These are phyloP conservation scores for Nemania abortiva DNA, from an alignment of 2,329 filamentous ascomycete genomes.

Conservation along the genomic window DNA sequence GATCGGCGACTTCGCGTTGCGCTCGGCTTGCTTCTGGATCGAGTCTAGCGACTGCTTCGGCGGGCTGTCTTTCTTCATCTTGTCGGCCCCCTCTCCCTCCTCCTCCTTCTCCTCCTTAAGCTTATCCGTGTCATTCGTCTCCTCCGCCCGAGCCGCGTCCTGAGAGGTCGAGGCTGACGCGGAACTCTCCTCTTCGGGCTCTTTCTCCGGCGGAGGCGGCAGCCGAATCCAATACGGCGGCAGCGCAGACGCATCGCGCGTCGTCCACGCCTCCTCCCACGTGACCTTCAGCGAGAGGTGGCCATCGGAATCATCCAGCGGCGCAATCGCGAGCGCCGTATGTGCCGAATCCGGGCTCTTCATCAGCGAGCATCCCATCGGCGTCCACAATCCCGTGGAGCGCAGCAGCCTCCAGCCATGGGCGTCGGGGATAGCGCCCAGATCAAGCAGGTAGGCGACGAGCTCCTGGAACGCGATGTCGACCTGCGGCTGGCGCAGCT, in stretches of 20 bases:
- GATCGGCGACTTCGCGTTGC: constrained; percentile 51
- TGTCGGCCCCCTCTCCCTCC: constrained; percentile 20
- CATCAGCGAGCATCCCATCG: constrained; percentile 68
- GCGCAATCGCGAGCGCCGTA: constrained; percentile 65
- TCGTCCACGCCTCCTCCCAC: constrained; percentile 69
- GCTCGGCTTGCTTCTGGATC: constrained; percentile 49
- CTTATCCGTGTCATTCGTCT: constrained; percentile 16
- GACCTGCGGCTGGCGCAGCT: constrained; percentile 65
- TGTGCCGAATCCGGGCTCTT: constrained; percentile 63
- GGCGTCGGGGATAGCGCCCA: constrained; percentile 70
- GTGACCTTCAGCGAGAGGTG: constrained; percentile 67
- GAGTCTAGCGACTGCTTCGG: constrained; percentile 54
- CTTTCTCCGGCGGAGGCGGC: constrained; percentile 54
- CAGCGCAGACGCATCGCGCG: constrained; percentile 62
- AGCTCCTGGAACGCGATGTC: constrained; percentile 69
- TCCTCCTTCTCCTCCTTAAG: background rate
- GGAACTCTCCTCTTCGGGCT: constrained; percentile 17
- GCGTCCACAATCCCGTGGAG: constrained; percentile 70
- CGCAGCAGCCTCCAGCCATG: constrained; percentile 70
- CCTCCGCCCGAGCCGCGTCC: constrained; percentile 23
- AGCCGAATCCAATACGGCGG: constrained; percentile 71
- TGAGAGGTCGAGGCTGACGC: constrained; percentile 29
- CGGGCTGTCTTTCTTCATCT: constrained; percentile 31
- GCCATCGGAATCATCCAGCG: constrained; percentile 71
- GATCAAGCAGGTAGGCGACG: constrained; percentile 71